These are phyloP conservation scores for Cercospora sojina DNA, from an alignment of 2,329 filamentous ascomycete species.

Conservation along the genomic window DNA sequence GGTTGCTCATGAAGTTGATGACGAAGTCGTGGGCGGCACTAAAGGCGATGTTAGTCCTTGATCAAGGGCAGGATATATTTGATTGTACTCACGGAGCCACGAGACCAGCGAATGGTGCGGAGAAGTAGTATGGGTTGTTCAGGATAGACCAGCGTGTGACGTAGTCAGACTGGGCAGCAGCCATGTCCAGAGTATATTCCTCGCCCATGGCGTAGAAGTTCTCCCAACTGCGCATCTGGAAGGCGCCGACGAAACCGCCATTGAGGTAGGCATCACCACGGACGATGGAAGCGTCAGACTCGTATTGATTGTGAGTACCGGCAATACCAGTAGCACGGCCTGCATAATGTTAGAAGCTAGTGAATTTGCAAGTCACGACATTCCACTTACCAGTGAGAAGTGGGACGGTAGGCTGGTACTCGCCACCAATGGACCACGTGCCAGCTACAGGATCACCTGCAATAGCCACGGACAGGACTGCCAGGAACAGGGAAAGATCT, in stretches of 20 bases:
- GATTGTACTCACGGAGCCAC: slow-evolving; percentile 24
- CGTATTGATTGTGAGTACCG: slow-evolving; percentile 40
- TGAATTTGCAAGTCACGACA: not conserved
- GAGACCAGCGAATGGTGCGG: slow-evolving; percentile 16
- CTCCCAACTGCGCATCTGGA: slow-evolving; percentile 27
- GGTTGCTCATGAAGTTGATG: slow-evolving; percentile 36
- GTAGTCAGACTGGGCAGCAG: slow-evolving; percentile 20
- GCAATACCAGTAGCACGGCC: slow-evolving; percentile 25
- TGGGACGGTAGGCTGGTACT: slow-evolving; percentile 4
- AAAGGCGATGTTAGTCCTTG: not conserved
- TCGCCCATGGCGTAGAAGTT: slow-evolving; percentile 35
- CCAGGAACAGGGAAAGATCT: slow-evolving; percentile 30
- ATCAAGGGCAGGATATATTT: slow-evolving; percentile 15
- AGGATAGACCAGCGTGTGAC: slow-evolving; percentile 27
- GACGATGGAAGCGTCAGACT: slow-evolving; percentile 38
- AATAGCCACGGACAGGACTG: slow-evolving; percentile 21
- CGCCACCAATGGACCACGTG: slow-evolving; percentile 23
- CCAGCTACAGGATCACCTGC: slow-evolving; percentile 15
- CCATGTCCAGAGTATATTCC: slow-evolving; percentile 26
- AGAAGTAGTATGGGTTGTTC: slow-evolving; percentile 36
- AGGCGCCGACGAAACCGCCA: slow-evolving; percentile 23
- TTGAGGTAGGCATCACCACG: slow-evolving; percentile 37
- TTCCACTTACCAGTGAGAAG: slow-evolving; percentile 27
- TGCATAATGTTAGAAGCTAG: slow-evolving; percentile 23
- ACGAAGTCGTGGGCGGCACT: slow-evolving; percentile 28